phyloP scores from a whole-genome alignment of 345 rosid species.

The Eucalyptus sp. region DNA sequence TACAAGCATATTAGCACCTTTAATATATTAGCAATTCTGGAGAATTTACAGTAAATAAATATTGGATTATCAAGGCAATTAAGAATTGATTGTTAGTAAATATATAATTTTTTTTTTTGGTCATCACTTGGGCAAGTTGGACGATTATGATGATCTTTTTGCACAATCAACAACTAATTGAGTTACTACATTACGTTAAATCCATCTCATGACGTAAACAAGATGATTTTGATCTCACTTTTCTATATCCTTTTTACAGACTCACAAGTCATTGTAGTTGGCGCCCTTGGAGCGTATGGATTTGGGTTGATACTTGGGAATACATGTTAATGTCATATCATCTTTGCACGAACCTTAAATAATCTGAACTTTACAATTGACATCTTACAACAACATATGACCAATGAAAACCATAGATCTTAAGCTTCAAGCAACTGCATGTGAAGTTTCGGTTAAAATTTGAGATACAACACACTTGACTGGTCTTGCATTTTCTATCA shows the following conservation, averaged over 20 bases:
- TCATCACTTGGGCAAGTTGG: background rate
- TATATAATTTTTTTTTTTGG: too few relatives aligned
- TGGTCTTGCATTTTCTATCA: background rate
- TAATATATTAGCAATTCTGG: background rate
- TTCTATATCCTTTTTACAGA: accelerated
- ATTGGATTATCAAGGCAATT: background rate
- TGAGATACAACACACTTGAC: background rate
- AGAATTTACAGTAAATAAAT: background rate
- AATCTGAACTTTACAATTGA: accelerated
- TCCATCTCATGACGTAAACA: accelerated
- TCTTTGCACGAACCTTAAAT: background rate
- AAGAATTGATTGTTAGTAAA: background rate
- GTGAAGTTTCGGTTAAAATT: background rate
- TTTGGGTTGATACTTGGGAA: accelerated
- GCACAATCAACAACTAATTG: background rate
- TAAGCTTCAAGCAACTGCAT: too few relatives aligned
- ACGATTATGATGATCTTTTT: accelerated
- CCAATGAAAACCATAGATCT: accelerated
- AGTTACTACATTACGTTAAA: too few relatives aligned
- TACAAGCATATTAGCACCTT: background rate
- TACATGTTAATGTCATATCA: background rate
- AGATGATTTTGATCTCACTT: accelerated
- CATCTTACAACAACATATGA: accelerated
- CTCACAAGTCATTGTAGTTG: too few relatives aligned
- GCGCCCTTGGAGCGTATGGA: accelerated